Percentiles rank a stretch among this genome's conserved stretches.
Evolutionary conservation across 441 rosid species (phyloP).

Genomic region (Eutrema salsugineum): DNA sequence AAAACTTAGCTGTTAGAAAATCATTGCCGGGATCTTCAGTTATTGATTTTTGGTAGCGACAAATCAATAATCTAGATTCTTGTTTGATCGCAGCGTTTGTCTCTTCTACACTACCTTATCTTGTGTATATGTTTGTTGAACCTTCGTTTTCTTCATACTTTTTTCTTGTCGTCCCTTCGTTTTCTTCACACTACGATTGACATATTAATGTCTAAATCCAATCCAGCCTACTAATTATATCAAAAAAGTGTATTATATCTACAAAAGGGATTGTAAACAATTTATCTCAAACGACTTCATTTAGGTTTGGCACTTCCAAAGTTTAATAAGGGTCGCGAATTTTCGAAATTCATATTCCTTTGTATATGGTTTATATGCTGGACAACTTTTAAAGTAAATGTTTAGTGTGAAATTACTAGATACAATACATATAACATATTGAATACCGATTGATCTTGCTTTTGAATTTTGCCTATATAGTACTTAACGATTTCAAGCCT

Average conservation of each 20-base stretch:
- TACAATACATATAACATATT: too few relatives aligned
- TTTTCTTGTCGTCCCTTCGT: neutral
- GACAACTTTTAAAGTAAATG: too few relatives aligned
- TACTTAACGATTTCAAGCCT: too few relatives aligned
- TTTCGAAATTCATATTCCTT: neutral
- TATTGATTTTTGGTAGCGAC: neutral
- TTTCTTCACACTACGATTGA: neutral
- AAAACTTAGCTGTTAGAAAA: neutral
- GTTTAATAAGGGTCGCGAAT: neutral
- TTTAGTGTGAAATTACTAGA: too few relatives aligned
- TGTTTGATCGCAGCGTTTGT: neutral
- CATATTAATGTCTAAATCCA: neutral
- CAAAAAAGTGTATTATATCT: neutral
- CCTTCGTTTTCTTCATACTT: neutral
- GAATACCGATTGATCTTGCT: too few relatives aligned
- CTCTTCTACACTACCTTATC: neutral
- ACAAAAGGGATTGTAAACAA: neutral
- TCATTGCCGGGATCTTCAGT: neutral
- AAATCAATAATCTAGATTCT: neutral
- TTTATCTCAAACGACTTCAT: neutral
- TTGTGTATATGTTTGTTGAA: neutral
- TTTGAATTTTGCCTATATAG: too few relatives aligned
- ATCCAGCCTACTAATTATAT: neutral
- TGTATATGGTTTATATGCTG: too few relatives aligned
- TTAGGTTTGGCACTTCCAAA: neutral